Conservation (phyloP, 2,329 filamentous ascomycete genomes). For the Scedosporium minutisporum region DNA sequence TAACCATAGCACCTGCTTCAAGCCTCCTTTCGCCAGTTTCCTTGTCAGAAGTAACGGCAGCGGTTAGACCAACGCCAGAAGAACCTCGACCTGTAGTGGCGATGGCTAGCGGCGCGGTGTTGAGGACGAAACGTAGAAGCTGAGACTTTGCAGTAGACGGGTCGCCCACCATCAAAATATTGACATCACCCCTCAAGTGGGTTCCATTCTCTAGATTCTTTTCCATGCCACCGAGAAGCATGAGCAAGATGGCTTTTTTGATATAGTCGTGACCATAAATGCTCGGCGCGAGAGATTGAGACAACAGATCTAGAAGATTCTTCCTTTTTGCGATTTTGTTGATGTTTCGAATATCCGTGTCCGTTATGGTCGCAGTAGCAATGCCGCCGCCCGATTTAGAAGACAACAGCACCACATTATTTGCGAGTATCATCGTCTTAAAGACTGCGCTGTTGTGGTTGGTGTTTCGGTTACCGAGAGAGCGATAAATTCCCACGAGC, state of each 20-base stretch:
- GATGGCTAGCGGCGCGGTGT: constrained; percentile 92
- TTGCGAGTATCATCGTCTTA: constrained; percentile 86
- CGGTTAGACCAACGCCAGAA: constrained; percentile 93
- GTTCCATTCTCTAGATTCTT: constrained; percentile 98
- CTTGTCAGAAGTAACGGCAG: constrained; percentile 92
- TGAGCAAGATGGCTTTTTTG: constrained; percentile 92
- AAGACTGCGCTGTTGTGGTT: constrained; percentile 86
- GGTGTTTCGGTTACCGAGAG: constrained; percentile 88
- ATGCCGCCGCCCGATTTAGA: constrained; percentile 94
- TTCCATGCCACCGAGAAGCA: constrained; percentile 92
- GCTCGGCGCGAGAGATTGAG: constrained; percentile 88
- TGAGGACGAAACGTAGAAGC: constrained; percentile 88
- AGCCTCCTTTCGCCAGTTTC: constrained; percentile 92
- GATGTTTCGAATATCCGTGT: constrained; percentile 96
- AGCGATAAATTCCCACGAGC: constrained; percentile 91
- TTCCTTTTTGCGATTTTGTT: constrained; percentile 95
- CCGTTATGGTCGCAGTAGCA: constrained; percentile 83
- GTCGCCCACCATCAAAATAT: constrained; percentile 98
- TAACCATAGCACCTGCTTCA: constrained; percentile 97
- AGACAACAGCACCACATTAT: constrained; percentile 88
- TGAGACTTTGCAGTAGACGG: constrained; percentile 99
- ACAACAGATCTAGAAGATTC: constrained; percentile 84
- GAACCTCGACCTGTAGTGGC: constrained; percentile 95
- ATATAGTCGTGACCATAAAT: constrained; percentile 97
- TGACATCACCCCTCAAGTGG: constrained; percentile 96